Evolutionary conservation across 1,284 basidiomycete species (phyloP).

Genomic region (Sanghuangporus sanghuang): DNA sequence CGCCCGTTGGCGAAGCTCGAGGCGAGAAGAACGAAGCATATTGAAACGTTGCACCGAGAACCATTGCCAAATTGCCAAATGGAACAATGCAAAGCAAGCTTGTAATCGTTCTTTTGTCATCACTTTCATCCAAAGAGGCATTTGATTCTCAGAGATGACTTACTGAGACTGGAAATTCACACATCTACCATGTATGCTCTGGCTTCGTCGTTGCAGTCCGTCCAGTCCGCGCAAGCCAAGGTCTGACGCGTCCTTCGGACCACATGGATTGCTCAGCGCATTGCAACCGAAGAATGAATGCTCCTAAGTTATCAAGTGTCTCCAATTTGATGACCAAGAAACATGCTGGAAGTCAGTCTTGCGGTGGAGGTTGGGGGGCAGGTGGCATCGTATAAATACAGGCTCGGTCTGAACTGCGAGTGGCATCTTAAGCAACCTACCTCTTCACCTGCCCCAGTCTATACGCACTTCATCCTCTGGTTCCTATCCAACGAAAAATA

Average conservation of each 20-base stretch:
- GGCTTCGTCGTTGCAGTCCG: not conserved
- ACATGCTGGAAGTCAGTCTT: no score
- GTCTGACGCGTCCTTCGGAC: not conserved
- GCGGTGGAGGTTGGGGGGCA: not conserved
- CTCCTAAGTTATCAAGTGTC: not conserved
- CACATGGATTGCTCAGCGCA: not conserved
- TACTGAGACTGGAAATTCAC: not conserved
- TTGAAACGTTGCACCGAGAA: no score
- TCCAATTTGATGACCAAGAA: not conserved
- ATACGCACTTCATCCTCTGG: not conserved
- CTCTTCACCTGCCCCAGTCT: no score
- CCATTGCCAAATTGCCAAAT: no score
- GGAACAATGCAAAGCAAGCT: no score
- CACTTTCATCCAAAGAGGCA: not conserved
- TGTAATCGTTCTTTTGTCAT: no score
- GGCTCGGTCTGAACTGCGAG: no score
- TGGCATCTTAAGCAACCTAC: not conserved
- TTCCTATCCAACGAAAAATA: not conserved
- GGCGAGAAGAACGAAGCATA: no score
- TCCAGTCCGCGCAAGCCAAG: not conserved
- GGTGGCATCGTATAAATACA: not conserved
- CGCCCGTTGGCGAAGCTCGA: no score
- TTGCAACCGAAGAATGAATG: no score
- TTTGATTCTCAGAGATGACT: not conserved
- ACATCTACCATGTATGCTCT: not conserved